These are phyloP conservation scores for Sodiomyces alkalinus DNA, from an alignment of 2,329 filamentous ascomycete genomes.

Conservation along the genomic window DNA sequence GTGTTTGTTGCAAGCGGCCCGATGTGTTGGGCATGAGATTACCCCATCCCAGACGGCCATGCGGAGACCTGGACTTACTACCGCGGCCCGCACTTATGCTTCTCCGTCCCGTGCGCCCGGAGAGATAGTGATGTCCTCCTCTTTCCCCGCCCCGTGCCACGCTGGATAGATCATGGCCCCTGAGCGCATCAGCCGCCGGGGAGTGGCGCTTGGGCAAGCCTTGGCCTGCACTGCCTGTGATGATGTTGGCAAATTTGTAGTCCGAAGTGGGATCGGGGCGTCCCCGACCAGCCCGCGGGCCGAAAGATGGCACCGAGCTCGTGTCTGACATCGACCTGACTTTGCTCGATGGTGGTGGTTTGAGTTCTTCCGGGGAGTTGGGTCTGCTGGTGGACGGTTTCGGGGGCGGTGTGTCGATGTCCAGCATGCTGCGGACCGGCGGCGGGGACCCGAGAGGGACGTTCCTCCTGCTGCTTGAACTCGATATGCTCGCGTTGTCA, in stretches of 20 bases:
- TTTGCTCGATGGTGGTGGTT: too few relatives aligned
- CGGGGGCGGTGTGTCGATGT: slow-evolving; percentile 30
- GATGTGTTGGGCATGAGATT: slow-evolving; percentile 7
- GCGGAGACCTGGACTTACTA: slow-evolving; percentile 38
- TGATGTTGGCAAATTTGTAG: slow-evolving; percentile 48
- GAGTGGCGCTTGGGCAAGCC: slow-evolving; percentile 35
- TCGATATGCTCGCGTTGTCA: slow-evolving; percentile 14
- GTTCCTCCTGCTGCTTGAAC: slow-evolving; percentile 14
- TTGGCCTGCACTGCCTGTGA: slow-evolving; percentile 34
- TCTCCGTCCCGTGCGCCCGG: slow-evolving; percentile 11
- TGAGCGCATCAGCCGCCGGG: slow-evolving; percentile 36
- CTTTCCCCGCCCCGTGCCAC: slow-evolving; percentile 32
- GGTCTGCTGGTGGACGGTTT: slow-evolving; percentile 26
- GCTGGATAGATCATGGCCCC: slow-evolving; percentile 32
- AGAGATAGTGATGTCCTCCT: slow-evolving; percentile 23
- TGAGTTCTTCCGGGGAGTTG: slow-evolving; percentile 31
- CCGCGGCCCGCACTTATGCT: slow-evolving; percentile 15
- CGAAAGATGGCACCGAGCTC: slow-evolving; percentile 32
- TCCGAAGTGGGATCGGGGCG: slow-evolving; percentile 22
- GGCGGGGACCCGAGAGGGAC: slow-evolving; percentile 23
- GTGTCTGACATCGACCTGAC: slow-evolving; percentile 42
- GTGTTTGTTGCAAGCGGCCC: slow-evolving; percentile 7
- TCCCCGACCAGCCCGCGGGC: slow-evolving; percentile 12
- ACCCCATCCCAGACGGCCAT: slow-evolving; percentile 23
- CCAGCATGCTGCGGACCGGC: slow-evolving; percentile 52